Evolutionary conservation across 805 yeast genomes (phyloP), one percentile per base, ranked within the genome.

Genomic region (Spathaspora boniae): DNA sequence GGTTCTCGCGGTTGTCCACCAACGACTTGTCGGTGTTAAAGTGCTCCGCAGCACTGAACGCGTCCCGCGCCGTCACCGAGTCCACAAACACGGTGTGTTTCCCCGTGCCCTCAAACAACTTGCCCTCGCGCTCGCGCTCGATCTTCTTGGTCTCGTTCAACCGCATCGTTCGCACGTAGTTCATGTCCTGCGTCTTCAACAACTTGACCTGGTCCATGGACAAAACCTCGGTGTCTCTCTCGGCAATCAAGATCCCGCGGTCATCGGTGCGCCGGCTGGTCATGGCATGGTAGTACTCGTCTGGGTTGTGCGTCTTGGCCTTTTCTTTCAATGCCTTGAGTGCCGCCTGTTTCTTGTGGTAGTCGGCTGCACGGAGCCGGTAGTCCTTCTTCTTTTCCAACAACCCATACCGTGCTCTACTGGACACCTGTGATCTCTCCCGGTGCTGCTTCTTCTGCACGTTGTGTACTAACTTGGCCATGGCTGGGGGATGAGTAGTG

Each of bases 201-300:
- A 93, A 68, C 53, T 85, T 78, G 32, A 83, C 84, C 51, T 91
- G 95, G 37, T 82, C 96, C 32, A 72, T 73, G 6, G 78, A 62
- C 36, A 88, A 60, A 21, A 67, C 65, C 46, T 76, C 83, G 17
- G 68, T 72, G 14, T 76, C 83, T 42, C 95, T 70, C 16, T 85
- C 86, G 1, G 79, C 65, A 8, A 83, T 56, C 32, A 83, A 51
- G 6, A 85, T 70, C 1, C 97, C 97, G 8, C 72, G 65, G 2
- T 69, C 62, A 44, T 87, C 95, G 4, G 93, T 78, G 49, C 70
- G 72, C 41, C 70, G 68, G 9, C 72, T 68, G 21, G 81, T 76
- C 98, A 93, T 93, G 15, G 87, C 93, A 75, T 87, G 96, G 60
- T 91, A 88, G 65, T 84, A 93, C 60, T 93, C 98, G 71, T 93